These are phyloP conservation scores for Penicillium subrubescens DNA, from an alignment of 495 filamentous ascomycete species.

Conservation along the genomic window DNA sequence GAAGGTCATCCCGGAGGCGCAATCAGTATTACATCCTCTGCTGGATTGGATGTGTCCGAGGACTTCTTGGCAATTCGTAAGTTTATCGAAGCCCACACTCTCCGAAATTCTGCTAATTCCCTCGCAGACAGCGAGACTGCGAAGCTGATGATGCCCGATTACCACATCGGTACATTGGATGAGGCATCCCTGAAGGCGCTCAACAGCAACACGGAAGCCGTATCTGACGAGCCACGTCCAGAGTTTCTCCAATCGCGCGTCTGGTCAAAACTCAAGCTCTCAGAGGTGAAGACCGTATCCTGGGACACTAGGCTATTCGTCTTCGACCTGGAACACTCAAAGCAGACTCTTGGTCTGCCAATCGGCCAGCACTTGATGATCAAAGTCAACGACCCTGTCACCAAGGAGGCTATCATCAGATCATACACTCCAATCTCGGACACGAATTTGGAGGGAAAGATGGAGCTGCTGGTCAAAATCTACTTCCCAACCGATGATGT, in stretches of 20 bases:
- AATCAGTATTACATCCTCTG: constrained; percentile 81
- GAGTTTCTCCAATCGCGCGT: constrained; percentile 70
- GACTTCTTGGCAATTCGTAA: constrained; percentile 95
- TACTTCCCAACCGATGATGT: constrained; percentile 65
- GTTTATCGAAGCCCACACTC: constrained; percentile 26
- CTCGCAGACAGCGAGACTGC: constrained; percentile 82
- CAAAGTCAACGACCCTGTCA: constrained; percentile 67
- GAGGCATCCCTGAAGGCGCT: constrained; percentile 58
- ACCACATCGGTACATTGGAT: constrained; percentile 82
- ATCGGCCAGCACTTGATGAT: constrained; percentile 91
- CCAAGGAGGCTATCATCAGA: constrained; percentile 74
- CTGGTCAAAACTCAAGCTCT: constrained; percentile 73
- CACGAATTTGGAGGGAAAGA: constrained; percentile 56
- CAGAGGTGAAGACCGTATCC: constrained; percentile 66
- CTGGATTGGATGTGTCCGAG: constrained; percentile 83
- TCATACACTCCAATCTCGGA: constrained; percentile 88
- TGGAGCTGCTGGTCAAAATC: constrained; percentile 83
- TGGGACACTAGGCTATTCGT: constrained; percentile 83
- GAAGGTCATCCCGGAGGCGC: constrained; percentile 89
- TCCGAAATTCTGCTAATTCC: constrained; percentile 3
- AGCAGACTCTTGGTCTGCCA: constrained; percentile 77
- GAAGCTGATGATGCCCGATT: constrained; percentile 85
- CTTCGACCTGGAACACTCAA: constrained; percentile 73
- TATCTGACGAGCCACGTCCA: constrained; percentile 44
- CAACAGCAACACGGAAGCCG: constrained; percentile 28